Evolutionary conservation across 352 stramenopile genomes (phyloP), one percentile per base, ranked within the genome.

Genomic region (Phytophthora lateralis): DNA sequence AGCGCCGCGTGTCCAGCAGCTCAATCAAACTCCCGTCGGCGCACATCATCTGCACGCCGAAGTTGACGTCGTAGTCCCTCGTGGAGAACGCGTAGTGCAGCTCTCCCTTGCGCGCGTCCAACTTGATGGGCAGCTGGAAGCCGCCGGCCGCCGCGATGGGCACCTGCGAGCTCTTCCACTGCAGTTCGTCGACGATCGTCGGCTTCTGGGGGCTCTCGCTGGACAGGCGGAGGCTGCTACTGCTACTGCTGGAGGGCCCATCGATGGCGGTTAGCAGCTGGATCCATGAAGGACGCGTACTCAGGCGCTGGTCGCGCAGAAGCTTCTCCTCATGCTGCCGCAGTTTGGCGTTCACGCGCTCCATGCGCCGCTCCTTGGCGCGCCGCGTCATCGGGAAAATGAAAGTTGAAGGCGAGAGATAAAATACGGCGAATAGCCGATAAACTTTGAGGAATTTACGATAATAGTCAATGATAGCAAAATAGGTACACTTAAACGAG

Each of bases 151-250:
- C 80, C 6, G 80, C 82, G 47, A 93, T 86, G 35, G 80, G 77
- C 47, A 90, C 81, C 50, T 91, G 69, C 8, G 74, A 90, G 61
- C 80, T 91, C 63, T 88, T 89, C 85, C 85, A 93, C 39, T 86
- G 81, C 41, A 93, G 70, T 26, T 81, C 71, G 42, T 88, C 69
- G 21, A 77, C 75, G 49, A 90, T 84, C 24, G 57, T 41, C 10
- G 68, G 39, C 41, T 65, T 64, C 15, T 35, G 47, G 24, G 53
- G 43, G 44, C 10, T 57, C 8, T 73, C 54, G 30, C 39, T 71
- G 10, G 56, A 69, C 14, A 62, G 30, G 6, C 24, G 42, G 11
- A 69, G 17, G 35, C 53, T 73, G 56, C 21, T 55, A 46, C 52
- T 57, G 46, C 50, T n/a, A n/a, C n/a, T 38, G 38, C 18, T 51